Evolutionary conservation across 805 yeast genomes (phyloP).

Genomic region (Kodamaea kakaduensis): DNA sequence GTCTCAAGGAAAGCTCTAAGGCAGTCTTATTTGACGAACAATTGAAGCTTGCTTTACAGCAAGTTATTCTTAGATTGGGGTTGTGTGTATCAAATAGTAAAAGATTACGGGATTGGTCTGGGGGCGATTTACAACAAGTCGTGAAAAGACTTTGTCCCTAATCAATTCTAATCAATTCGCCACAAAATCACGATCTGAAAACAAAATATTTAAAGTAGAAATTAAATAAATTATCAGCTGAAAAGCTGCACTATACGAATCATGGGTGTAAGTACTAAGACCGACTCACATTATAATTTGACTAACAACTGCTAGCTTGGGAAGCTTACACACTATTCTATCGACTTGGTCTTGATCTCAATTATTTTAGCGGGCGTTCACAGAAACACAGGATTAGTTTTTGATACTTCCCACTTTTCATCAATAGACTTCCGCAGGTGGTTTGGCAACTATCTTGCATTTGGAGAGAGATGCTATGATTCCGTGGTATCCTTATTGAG

Average conservation of each 20-base stretch:
- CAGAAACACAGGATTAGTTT: slow-evolving; percentile 71
- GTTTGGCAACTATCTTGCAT: slow-evolving; percentile 48
- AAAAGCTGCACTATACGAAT: neutral
- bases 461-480: slow-evolving; percentile 62
- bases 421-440: slow-evolving; percentile 44
- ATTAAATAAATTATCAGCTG: neutral
- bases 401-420: slow-evolving; percentile 49
- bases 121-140: slow-evolving; percentile 43
- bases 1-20: slow-evolving; percentile 9
- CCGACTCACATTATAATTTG: neutral
- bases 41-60: slow-evolving; percentile 40
- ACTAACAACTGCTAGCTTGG: slow-evolving; percentile 45
- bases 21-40: slow-evolving; percentile 22
- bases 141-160: too few relatives aligned
- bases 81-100: slow-evolving; percentile 43
- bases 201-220: neutral
- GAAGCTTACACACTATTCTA: slow-evolving; percentile 61
- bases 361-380: slow-evolving; percentile 83
- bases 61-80: slow-evolving; percentile 43
- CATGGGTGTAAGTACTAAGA: slow-evolving; percentile 6
- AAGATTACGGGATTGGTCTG: slow-evolving; percentile 60
- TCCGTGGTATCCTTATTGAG: slow-evolving; percentile 42
- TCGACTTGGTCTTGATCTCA: slow-evolving; percentile 76
- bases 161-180: too few relatives aligned
- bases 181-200: too few relatives aligned